Percentiles rank a stretch among this genome's conserved stretches.
Evolutionary conservation across 1,284 basidiomycete species (phyloP).

Genomic region (Ustilago trichophora): DNA sequence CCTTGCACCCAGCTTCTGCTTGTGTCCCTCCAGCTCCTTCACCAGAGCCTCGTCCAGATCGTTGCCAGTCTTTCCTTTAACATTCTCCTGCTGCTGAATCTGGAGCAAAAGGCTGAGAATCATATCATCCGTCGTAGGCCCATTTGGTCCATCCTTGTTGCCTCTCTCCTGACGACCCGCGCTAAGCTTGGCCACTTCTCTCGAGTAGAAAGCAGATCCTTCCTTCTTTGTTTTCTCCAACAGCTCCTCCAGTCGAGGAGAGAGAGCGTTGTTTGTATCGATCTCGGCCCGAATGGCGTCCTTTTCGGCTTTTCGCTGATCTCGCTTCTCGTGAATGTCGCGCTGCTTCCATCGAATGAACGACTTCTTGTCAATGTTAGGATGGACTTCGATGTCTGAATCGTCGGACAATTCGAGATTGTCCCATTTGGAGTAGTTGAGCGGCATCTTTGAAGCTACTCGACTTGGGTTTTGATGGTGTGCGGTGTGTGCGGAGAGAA

Average conservation of each 20-base stretch:
- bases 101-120: slow-evolving; percentile 80
- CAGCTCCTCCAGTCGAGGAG: slow-evolving; percentile 45
- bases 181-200: slow-evolving; percentile 79
- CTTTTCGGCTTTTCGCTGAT: slow-evolving; percentile 80
- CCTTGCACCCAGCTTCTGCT: slow-evolving; percentile 70
- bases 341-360: slow-evolving; percentile 83
- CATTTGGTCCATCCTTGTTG: slow-evolving; percentile 62
- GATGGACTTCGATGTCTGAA: slow-evolving; percentile 98
- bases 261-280: slow-evolving; percentile 74
- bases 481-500: not conserved
- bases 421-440: slow-evolving; percentile 93
- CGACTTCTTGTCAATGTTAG: slow-evolving; percentile 72
- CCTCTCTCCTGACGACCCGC: slow-evolving; percentile 75
- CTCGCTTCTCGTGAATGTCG: slow-evolving; percentile 97
- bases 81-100: slow-evolving; percentile 72
- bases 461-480: not conserved
- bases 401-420: slow-evolving; percentile 96
- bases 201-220: slow-evolving; percentile 75
- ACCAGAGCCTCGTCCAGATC: slow-evolving; percentile 67
- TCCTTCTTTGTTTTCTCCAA: slow-evolving; percentile 45
- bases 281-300: slow-evolving; percentile 79
- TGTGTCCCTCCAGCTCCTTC: slow-evolving; percentile 71
- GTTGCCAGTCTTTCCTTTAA: slow-evolving; percentile 53
- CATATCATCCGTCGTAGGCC: slow-evolving; percentile 87
- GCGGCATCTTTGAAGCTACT: slow-evolving; percentile 29